Percentiles rank a stretch among this genome's conserved stretches.
Evolutionary conservation across 768 basidiomycete genomes (phyloP).

Genomic region (Lactarius evosmus): DNA sequence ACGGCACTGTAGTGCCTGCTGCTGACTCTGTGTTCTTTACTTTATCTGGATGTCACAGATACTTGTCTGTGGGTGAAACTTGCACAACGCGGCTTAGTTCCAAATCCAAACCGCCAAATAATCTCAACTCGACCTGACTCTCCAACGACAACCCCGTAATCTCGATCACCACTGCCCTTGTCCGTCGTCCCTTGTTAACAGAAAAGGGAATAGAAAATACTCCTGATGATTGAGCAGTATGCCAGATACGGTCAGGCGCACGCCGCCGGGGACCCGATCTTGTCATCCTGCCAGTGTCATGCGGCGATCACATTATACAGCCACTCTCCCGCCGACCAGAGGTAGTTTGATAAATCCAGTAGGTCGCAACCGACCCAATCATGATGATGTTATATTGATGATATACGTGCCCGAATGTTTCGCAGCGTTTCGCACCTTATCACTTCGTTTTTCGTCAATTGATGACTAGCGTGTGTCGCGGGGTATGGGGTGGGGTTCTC

Average conservation of each 20-base stretch:
- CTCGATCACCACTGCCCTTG: background rate
- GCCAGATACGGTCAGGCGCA: background rate
- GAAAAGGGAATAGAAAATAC: background rate
- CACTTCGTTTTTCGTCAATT: background rate
- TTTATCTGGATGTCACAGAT: background rate
- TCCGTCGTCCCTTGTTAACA: background rate
- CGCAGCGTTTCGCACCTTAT: background rate
- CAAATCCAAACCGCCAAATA: background rate
- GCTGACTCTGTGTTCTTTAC: background rate
- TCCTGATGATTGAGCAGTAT: background rate
- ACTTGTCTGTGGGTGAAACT: background rate
- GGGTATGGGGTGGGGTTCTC: background rate
- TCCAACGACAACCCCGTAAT: no score
- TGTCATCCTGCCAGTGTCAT: background rate
- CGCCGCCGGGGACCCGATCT: background rate
- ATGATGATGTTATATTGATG: background rate
- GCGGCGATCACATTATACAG: slow-evolving; percentile 1
- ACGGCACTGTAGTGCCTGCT: background rate
- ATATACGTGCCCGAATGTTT: background rate
- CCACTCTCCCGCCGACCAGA: background rate
- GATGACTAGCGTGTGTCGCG: background rate
- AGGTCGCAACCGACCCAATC: background rate
- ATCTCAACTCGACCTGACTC: background rate
- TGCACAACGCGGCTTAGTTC: background rate
- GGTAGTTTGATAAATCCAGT: background rate